Evolutionary conservation across 73 alveolate species (phyloP).

Genomic region (Paramecium caudatum): DNA sequence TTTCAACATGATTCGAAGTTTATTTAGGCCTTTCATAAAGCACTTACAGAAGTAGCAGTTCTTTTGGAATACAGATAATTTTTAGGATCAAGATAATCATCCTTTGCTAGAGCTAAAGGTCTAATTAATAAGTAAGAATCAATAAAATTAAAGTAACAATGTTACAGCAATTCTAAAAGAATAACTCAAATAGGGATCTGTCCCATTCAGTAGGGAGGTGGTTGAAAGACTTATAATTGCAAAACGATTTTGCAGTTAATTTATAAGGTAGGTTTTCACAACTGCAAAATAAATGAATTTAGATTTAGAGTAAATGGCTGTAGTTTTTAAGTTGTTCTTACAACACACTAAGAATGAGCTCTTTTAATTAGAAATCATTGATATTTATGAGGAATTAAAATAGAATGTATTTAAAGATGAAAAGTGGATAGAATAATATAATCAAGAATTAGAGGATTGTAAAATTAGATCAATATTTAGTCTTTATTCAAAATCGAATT

Average conservation of each 20-base stretch:
- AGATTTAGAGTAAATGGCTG: slow-evolving; percentile 39
- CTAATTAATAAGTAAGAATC: background rate
- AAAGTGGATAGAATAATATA: slow-evolving; percentile 5
- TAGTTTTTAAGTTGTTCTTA: background rate
- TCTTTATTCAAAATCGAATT: background rate
- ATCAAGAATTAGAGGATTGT: slow-evolving; percentile 46
- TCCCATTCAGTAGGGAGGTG: slow-evolving; percentile 42
- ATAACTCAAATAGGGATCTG: slow-evolving; percentile 22
- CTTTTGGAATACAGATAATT: slow-evolving; percentile 32
- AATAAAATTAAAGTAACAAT: background rate
- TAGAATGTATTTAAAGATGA: background rate
- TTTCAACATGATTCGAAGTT: background rate
- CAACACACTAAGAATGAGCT: slow-evolving; percentile 1
- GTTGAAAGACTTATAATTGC: slow-evolving; percentile 32
- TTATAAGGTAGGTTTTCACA: background rate
- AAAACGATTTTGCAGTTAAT: background rate
- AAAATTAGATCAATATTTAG: background rate
- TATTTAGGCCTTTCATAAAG: slow-evolving; percentile 7
- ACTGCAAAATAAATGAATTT: background rate
- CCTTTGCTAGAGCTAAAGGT: background rate
- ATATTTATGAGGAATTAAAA: slow-evolving; percentile 26
- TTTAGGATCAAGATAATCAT: slow-evolving; percentile 3
- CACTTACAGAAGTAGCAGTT: slow-evolving; percentile 2
- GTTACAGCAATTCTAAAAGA: slow-evolving; percentile 5
- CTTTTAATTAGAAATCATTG: slow-evolving; percentile 2